Conservation (phyloP, 2,329 filamentous ascomycete species). For the Hirsutella rhossiliensis region DNA sequence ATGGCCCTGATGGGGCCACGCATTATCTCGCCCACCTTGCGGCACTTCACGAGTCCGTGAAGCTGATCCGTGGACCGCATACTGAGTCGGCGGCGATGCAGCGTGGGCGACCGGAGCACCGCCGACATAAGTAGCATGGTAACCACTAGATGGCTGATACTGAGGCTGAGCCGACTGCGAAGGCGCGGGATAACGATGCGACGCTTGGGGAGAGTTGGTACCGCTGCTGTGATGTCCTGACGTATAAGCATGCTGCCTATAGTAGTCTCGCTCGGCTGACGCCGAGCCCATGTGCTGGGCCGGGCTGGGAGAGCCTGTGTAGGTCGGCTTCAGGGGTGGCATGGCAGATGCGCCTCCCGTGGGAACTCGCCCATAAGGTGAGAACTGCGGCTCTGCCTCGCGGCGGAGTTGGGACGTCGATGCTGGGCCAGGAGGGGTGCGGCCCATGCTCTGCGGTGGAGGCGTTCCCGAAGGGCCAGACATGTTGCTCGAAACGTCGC, state of each 20-base stretch:
- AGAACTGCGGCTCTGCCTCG: slow-evolving; percentile 35
- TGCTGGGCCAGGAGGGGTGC: slow-evolving; percentile 24
- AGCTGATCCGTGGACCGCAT: slow-evolving; percentile 33
- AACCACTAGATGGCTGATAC: slow-evolving; percentile 32
- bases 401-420: slow-evolving; percentile 32
- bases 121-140: slow-evolving; percentile 28
- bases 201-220: slow-evolving; percentile 34
- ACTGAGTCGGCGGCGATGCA: slow-evolving; percentile 44
- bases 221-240: slow-evolving; percentile 21
- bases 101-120: slow-evolving; percentile 24
- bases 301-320: slow-evolving; percentile 35
- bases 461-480: slow-evolving; percentile 35
- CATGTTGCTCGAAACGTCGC: slow-evolving; percentile 29
- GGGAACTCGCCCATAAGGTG: slow-evolving; percentile 27
- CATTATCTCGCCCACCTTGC: slow-evolving; percentile 21
- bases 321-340: slow-evolving; percentile 42
- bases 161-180: slow-evolving; percentile 22
- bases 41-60: slow-evolving; percentile 31
- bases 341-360: slow-evolving; percentile 31
- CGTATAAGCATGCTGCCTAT: slow-evolving; percentile 24
- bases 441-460: slow-evolving; percentile 33
- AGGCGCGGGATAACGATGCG: slow-evolving; percentile 33
- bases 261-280: slow-evolving; percentile 35
- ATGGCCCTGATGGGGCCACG: slow-evolving; percentile 21
- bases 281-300: slow-evolving; percentile 29